Evolutionary conservation across 352 stramenopile genomes (phyloP).

Genomic region (Peronosclerospora sorghi): DNA sequence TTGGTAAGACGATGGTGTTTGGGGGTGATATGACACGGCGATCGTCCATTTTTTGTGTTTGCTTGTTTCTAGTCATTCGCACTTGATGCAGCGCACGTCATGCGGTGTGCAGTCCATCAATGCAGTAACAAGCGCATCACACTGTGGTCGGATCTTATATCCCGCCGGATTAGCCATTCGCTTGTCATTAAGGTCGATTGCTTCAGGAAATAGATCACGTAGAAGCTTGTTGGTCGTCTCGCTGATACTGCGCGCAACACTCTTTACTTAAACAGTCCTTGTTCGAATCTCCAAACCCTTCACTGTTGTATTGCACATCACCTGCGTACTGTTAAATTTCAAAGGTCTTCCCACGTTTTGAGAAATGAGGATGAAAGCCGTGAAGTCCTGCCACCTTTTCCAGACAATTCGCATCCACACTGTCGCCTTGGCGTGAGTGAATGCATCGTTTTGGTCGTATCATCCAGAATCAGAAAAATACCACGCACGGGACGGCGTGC

Average conservation of each 20-base stretch:
- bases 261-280: constrained; percentile 80
- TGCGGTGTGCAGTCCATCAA: constrained; percentile 87
- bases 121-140: constrained; percentile 73
- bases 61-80: constrained; percentile 84
- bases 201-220: constrained; percentile 75
- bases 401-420: no score
- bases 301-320: no score
- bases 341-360: constrained; percentile 76
- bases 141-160: constrained; percentile 81
- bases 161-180: constrained; percentile 67
- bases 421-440: no score
- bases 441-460: no score
- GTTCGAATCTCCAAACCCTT: no score
- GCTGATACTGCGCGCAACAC: constrained; percentile 60
- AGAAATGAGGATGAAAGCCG: constrained; percentile 56
- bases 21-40: constrained; percentile 73
- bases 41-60: constrained; percentile 78
- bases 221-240: constrained; percentile 85
- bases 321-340: constrained; percentile 80
- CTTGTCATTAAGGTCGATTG: constrained; percentile 74
- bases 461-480: no score
- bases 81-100: constrained; percentile 89
- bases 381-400: constrained; percentile 70
- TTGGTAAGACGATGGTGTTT: no score
- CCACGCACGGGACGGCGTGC: no score